phyloP scores from a whole-genome alignment of 306 rosid genomes.

The Mucuna pruriens region DNA sequence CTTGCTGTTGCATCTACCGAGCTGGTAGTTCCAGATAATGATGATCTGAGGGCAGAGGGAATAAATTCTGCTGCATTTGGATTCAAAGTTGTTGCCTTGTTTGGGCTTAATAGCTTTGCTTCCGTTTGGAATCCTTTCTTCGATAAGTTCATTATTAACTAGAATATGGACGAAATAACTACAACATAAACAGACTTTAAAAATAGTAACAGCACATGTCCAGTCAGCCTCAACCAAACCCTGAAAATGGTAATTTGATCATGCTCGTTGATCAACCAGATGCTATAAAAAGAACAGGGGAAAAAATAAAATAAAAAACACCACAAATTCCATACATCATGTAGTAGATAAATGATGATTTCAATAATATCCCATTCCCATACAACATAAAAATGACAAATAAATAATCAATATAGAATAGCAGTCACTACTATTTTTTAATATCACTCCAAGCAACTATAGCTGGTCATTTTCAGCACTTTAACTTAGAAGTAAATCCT shows the following conservation, averaged over 20 bases:
- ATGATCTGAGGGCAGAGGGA: constrained; percentile 72
- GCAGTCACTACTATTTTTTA: not conserved
- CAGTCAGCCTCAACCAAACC: constrained; percentile 73
- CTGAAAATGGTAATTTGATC: constrained; percentile 48
- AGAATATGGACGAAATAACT: constrained; percentile 36
- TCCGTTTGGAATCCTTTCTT: constrained; percentile 63
- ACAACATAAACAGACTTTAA: not conserved
- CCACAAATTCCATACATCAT: not conserved
- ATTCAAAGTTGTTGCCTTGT: constrained; percentile 66
- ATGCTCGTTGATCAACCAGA: constrained; percentile 7
- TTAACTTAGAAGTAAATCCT: constrained; percentile 8
- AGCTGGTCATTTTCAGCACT: constrained; percentile 11
- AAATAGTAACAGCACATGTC: constrained; percentile 20
- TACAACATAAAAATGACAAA: not conserved
- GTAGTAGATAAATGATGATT: not conserved
- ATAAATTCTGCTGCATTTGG: constrained; percentile 88
- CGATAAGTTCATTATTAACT: constrained; percentile 72
- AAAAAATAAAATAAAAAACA: not conserved
- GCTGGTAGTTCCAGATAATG: constrained; percentile 62
- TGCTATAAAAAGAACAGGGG: not conserved
- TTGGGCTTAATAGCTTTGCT: constrained; percentile 50
- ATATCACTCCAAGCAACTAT: not conserved
- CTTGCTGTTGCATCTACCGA: constrained; percentile 46
- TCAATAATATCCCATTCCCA: constrained; percentile 12
- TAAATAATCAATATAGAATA: not conserved